These are phyloP conservation scores for sorghum (Sorghum bicolor) DNA, from an alignment of 176 grass and related monocot species.

Conservation along the genomic window Sorghum_bicolor_NCBIv3 NC_012873.2:63746501-63747000, in stretches of 20 bases:
- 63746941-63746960: constrained; percentile 62
- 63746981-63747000: constrained; percentile 66
- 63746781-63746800: constrained; percentile 60
- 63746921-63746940: constrained; percentile 68
- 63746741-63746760: constrained; percentile 70
- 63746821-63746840: constrained; percentile 52
- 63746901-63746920: constrained; percentile 61
- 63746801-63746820: constrained; percentile 46
- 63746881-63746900: constrained; percentile 48
- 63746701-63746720: constrained; percentile 76
- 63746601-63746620: constrained; percentile 52
- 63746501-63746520: constrained; percentile 43
- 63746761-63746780: constrained; percentile 67
- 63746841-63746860: constrained; percentile 49
- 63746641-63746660: constrained; percentile 57
- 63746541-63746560: constrained; percentile 36
- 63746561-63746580: constrained; percentile 55
- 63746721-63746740: constrained; percentile 56
- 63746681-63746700: constrained; percentile 60
- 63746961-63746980: constrained; percentile 68
- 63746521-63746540: constrained; percentile 9
- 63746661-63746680: constrained; percentile 56
- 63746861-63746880: constrained; percentile 49
- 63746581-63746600: constrained; percentile 48
- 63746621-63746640: constrained; percentile 60